Conservation (phyloP, 2,329 filamentous ascomycete species). For the Dactylella cylindrospora region DNA sequence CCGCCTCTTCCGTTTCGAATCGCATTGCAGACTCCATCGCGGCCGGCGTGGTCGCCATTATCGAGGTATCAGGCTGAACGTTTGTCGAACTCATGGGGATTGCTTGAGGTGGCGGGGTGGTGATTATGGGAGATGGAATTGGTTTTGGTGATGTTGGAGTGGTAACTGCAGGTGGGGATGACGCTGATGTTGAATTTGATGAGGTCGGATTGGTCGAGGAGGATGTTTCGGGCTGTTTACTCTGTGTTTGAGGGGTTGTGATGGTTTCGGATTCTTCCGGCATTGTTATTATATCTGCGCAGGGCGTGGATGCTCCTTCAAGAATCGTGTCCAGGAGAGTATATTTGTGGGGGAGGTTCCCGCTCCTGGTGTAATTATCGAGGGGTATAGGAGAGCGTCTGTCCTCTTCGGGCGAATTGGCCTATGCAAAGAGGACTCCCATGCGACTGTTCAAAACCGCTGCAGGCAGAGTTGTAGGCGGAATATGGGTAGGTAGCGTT, state of each 20-base stretch:
- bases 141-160: slow-evolving; percentile 43
- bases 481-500: background rate
- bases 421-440: background rate
- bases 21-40: slow-evolving; percentile 42
- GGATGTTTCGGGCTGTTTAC: background rate
- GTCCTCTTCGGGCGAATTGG: background rate
- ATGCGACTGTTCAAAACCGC: background rate
- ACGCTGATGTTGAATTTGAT: slow-evolving; percentile 8
- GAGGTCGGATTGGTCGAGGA: background rate
- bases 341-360: too few relatives aligned
- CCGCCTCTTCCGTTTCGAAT: slow-evolving; percentile 34
- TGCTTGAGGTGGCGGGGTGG: slow-evolving; percentile 13
- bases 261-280: slow-evolving; percentile 18
- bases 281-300: slow-evolving; percentile 9
- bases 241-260: background rate
- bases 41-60: slow-evolving; percentile 33
- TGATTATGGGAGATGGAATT: slow-evolving; percentile 27
- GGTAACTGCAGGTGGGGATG: slow-evolving; percentile 32
- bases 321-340: too few relatives aligned
- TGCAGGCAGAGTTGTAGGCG: background rate
- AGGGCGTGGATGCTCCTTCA: slow-evolving; percentile 4
- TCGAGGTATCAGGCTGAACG: slow-evolving; percentile 24
- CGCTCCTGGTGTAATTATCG: background rate
- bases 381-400: background rate
- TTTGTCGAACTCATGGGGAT: too few relatives aligned